Conservation (phyloP, 257 asterid species). For the Phtheirospermum japonicum region DNA sequence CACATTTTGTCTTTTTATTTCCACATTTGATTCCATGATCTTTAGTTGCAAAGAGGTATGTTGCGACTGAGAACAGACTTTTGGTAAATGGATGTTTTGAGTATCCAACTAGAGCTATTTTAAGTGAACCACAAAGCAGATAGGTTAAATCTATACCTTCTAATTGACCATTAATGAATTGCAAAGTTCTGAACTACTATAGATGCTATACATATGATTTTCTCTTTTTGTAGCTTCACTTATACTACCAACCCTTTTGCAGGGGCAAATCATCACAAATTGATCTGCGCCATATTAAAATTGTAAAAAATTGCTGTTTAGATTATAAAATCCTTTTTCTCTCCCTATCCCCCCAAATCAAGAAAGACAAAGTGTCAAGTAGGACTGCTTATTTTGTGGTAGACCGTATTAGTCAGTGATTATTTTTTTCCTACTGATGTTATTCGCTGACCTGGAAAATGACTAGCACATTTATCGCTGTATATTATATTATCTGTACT, state of each 20-base stretch:
- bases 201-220: slow-evolving; percentile 1
- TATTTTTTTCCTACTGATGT: background rate
- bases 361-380: slow-evolving; percentile 3
- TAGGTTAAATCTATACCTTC: background rate
- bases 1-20: background rate
- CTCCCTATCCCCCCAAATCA: background rate
- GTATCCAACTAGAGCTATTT: background rate
- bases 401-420: no score
- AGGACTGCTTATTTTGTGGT: background rate
- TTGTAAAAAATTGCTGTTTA: background rate
- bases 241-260: no score
- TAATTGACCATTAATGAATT: background rate
- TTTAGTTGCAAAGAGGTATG: slow-evolving; percentile 1
- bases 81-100: slow-evolving; percentile 16
- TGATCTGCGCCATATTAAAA: slow-evolving; percentile 7
- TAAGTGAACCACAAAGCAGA: background rate
- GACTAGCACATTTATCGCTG: background rate
- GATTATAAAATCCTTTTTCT: slow-evolving; percentile 2
- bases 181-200: background rate
- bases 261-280: background rate
- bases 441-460: slow-evolving; percentile 11
- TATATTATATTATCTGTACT: slow-evolving; percentile 7
- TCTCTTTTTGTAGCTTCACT: background rate
- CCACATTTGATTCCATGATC: background rate
- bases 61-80: background rate